Evolutionary conservation across 352 stramenopile genomes (phyloP).

Genomic region (Globisporangium apiculatum): DNA sequence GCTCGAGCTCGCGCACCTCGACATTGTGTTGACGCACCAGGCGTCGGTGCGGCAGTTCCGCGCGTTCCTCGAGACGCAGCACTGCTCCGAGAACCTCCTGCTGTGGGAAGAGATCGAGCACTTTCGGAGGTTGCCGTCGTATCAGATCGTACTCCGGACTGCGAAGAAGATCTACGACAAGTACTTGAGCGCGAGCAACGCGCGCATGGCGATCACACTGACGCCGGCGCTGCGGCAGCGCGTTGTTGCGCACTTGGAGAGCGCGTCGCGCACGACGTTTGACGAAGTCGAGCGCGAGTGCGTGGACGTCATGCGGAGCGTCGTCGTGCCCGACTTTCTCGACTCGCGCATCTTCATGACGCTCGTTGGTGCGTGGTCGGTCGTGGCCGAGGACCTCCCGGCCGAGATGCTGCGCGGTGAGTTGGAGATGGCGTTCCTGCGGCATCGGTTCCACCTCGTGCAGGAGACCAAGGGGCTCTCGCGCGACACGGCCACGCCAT

Average conservation of each 20-base stretch:
- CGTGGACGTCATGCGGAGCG: constrained; percentile 66
- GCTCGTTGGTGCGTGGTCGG: constrained; percentile 68
- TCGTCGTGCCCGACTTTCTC: constrained; percentile 71
- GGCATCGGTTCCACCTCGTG: constrained; percentile 74
- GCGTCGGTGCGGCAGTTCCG: constrained; percentile 60
- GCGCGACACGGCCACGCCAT: constrained; percentile 39
- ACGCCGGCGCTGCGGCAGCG: constrained; percentile 35
- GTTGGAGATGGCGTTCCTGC: constrained; percentile 77
- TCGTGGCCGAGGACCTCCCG: constrained; percentile 67
- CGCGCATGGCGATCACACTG: constrained; percentile 46
- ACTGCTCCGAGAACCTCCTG: constrained; percentile 80
- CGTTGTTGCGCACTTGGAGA: constrained; percentile 52
- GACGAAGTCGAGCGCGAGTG: constrained; percentile 73
- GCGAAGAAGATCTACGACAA: constrained; percentile 86
- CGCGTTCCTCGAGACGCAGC: constrained; percentile 64
- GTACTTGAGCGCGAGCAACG: constrained; percentile 62
- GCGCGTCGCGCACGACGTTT: constrained; percentile 58
- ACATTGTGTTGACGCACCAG: constrained; percentile 66
- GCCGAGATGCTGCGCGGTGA: constrained; percentile 71
- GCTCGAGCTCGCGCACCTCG: constrained; percentile 64
- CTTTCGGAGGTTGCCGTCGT: constrained; percentile 65
- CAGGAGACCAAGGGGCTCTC: constrained; percentile 62
- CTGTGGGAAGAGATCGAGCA: constrained; percentile 84
- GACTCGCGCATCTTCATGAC: constrained; percentile 84
- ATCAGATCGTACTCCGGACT: constrained; percentile 78